A percentile compares a stretch with the other conserved stretches of the same genome.
Conservation (phyloP, 306 rosid species). For the Clitoria ternatea region DNA sequence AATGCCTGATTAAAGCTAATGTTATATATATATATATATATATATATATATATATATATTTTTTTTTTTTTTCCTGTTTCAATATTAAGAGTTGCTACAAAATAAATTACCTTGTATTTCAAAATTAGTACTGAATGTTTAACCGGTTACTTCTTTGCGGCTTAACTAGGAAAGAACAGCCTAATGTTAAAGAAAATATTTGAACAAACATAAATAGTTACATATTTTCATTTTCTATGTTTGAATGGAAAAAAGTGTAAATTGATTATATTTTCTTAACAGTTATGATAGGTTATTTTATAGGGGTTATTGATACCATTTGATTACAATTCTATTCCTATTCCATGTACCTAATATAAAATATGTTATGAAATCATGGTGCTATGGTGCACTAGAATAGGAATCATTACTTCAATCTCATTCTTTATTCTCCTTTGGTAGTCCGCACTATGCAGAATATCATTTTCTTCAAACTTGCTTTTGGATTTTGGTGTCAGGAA, state of each 20-base stretch:
- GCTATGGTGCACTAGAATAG: not conserved
- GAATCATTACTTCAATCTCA: not conserved
- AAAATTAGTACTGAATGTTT: not conserved
- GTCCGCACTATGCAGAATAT: not conserved
- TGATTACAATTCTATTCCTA: not conserved
- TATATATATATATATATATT: no score
- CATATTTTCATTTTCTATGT: not conserved
- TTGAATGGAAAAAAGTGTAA: not conserved
- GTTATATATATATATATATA: no score
- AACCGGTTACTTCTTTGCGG: not conserved
- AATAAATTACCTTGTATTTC: not conserved
- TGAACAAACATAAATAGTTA: not conserved
- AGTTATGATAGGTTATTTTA: not conserved
- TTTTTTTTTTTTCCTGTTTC: not conserved
- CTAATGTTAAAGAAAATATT: not conserved
- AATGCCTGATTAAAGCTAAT: constrained; percentile 9
- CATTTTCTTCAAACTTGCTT: not conserved
- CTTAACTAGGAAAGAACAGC: not conserved
- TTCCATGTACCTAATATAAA: not conserved
- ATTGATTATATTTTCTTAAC: not conserved
- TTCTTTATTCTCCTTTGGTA: not conserved
- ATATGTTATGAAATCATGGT: not conserved
- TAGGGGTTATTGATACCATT: not conserved
- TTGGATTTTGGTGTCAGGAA: not conserved
- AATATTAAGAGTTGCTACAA: not conserved